phyloP scores from a whole-genome alignment of 176 grass and related monocot species.

The Thalia dealbata region DNA sequence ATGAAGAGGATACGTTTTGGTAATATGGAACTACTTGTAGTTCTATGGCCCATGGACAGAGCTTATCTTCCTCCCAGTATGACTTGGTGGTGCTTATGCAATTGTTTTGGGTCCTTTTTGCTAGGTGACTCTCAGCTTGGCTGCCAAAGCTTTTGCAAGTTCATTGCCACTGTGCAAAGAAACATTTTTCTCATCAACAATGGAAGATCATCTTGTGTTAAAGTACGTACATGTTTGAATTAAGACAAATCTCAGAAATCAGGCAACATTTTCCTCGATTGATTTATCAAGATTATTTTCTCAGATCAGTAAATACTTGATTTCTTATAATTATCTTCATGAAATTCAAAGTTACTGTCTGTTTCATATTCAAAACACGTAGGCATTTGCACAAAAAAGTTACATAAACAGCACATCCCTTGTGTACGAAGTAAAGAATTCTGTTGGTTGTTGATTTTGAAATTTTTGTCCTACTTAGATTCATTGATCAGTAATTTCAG shows the following conservation, averaged over 20 bases:
- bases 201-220: slow-evolving; percentile 68
- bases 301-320: not conserved
- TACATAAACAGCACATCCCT: not conserved
- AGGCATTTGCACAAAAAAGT: not conserved
- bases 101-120: slow-evolving; percentile 7
- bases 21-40: not conserved
- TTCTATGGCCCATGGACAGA: not conserved
- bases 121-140: slow-evolving; percentile 90
- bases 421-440: not conserved
- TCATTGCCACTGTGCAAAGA: slow-evolving; percentile 78
- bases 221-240: slow-evolving; percentile 28
- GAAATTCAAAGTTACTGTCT: not conserved
- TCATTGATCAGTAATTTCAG: not conserved
- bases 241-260: not conserved
- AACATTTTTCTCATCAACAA: slow-evolving; percentile 85
- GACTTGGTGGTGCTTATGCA: not conserved
- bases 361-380: not conserved
- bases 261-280: not conserved
- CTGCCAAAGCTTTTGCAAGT: slow-evolving; percentile 88
- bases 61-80: not conserved
- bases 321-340: not conserved
- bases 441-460: not conserved
- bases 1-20: not conserved
- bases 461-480: not conserved
- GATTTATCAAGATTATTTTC: not conserved